Base-by-base conservation (phyloP, 306 rosid genomes). In the Castanospermum australe region DNA sequence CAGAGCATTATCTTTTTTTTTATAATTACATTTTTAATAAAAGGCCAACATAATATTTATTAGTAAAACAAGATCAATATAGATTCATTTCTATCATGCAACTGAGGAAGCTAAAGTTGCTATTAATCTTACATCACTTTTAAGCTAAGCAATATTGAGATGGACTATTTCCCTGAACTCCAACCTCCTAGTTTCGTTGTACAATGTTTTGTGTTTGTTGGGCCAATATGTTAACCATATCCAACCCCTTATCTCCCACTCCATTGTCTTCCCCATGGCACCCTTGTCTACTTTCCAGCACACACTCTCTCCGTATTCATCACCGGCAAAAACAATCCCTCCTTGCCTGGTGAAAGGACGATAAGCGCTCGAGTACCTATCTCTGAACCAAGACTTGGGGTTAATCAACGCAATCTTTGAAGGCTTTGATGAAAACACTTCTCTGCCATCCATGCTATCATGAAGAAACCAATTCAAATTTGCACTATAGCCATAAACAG, bases 141-240 rank as follows among this genome's bases (percentile, higher is more conserved):
- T 51, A 61, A 57, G 62, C 81, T 84, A 90, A 80, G 88, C 86
- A 78, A 94, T 80, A 13, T 76, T 80, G 32, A 95, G 89, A 44
- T 75, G 67, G 0, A 95, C 84, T 5, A 48, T 84, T 78, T 92
- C 97, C 74, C 86, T 90, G 57, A 95, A 95, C 75, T 92, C 96
- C 82, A 91, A 71, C 87, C 90, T 91, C 77, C 96, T 85, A 20
- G 98, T 95, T 79, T 95, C 97, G 45, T 69, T 83, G 41, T 93
- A 89, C 48, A 83, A 87, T 1, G 98, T 90, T 65, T 66, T 95
- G 5, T 91, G 59, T 54, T 91, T 95, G 61, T 95, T 95, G 45
- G 99, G 98, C 94, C 88, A 95, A 88, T 95, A 93, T 0, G 99
- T 93, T 28, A 95, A 72, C 97, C 97, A 95, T 24, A 95, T 86